Evolutionary conservation across 495 filamentous ascomycete species (phyloP).

Genomic region (Penicillium roqueforti): DNA sequence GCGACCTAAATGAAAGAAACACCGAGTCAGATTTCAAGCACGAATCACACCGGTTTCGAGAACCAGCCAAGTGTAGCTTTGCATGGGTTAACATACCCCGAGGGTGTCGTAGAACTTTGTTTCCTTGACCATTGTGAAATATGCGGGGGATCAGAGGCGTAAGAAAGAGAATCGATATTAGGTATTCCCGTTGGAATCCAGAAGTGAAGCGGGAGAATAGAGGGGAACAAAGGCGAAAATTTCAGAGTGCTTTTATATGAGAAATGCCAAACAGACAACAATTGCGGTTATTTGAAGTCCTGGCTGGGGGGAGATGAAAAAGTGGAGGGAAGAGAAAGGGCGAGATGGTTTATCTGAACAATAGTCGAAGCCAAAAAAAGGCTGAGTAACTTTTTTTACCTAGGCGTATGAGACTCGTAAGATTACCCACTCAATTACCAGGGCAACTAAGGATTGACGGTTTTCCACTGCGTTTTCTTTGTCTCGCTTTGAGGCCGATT

Average conservation of each 20-base stretch:
- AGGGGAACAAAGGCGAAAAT: constrained; percentile 5
- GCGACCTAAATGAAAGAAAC: constrained; percentile 54
- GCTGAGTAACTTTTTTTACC: constrained; percentile 29
- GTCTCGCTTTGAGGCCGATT: background rate
- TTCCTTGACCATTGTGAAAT: constrained; percentile 78
- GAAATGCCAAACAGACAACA: constrained; percentile 10
- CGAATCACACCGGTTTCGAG: background rate
- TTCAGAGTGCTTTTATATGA: constrained; percentile 3
- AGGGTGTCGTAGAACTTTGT: constrained; percentile 82
- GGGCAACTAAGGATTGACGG: constrained; percentile 1
- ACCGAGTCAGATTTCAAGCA: constrained; percentile 21
- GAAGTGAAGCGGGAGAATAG: constrained; percentile 2
- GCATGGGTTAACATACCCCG: constrained; percentile 73
- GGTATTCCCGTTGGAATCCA: constrained; percentile 2
- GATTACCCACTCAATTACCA: constrained; percentile 20
- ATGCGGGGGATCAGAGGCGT: constrained; percentile 16
- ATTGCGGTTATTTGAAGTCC: constrained; percentile 9
- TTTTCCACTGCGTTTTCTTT: constrained; percentile 1
- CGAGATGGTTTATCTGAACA: constrained; percentile 16
- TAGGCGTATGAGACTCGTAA: constrained; percentile 17
- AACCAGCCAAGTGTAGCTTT: background rate
- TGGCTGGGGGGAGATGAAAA: constrained; percentile 13
- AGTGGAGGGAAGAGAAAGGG: constrained; percentile 11
- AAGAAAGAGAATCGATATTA: constrained; percentile 11
- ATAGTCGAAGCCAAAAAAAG: constrained; percentile 20